These are phyloP conservation scores for Nannochloris sp. DNA, from an alignment of 139 green algal species.

Conservation along the genomic window DNA sequence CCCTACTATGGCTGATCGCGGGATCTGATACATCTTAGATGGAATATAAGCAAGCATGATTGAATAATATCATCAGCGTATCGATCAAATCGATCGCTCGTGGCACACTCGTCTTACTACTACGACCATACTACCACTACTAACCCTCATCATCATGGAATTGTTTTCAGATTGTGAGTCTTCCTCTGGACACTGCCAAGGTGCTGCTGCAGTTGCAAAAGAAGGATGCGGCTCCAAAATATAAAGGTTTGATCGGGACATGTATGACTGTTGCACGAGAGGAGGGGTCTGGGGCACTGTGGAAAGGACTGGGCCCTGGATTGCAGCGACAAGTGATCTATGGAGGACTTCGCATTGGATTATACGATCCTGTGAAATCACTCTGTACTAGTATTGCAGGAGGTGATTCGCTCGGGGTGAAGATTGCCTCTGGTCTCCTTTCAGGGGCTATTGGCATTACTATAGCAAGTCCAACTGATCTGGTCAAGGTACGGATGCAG, in stretches of 20 bases:
- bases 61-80: no score
- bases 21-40: no score
- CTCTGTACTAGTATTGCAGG: constrained; percentile 70
- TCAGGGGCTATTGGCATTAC: constrained; percentile 83
- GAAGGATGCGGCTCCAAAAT: constrained; percentile 41
- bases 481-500: constrained; percentile 98
- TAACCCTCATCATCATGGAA: constrained; percentile 25
- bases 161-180: constrained; percentile 56
- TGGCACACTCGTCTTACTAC: no score
- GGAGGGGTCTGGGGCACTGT: constrained; percentile 81
- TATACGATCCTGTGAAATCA: constrained; percentile 94
- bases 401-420: constrained; percentile 72
- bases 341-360: constrained; percentile 89
- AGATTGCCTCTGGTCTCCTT: constrained; percentile 86
- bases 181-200: constrained; percentile 94
- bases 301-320: constrained; percentile 87
- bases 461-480: constrained; percentile 85
- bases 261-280: constrained; percentile 80
- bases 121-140: neutral
- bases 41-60: neutral
- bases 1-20: neutral
- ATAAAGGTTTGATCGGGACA: constrained; percentile 86
- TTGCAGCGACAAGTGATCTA: constrained; percentile 92
- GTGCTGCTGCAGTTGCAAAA: constrained; percentile 88
- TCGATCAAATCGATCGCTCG: no score